Evolutionary conservation across 768 basidiomycete species (phyloP).

Genomic region (Podaxis pistillaris): DNA sequence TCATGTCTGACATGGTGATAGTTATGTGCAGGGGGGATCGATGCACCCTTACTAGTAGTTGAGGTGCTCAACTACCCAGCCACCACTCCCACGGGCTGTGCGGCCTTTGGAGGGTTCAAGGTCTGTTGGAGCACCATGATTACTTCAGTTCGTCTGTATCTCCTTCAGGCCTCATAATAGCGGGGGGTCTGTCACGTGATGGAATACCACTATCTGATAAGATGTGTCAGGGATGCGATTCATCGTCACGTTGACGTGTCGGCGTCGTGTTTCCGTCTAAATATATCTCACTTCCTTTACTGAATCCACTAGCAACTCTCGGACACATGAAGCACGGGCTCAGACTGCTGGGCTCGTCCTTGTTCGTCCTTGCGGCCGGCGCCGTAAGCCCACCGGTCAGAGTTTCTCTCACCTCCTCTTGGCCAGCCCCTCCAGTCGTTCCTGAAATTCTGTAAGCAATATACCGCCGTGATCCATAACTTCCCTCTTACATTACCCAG

Average conservation of each 20-base stretch:
- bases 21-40: too few relatives aligned
- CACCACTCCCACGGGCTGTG: too few relatives aligned
- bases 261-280: slow-evolving; percentile 8
- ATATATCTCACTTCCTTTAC: background rate
- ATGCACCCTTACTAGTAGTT: too few relatives aligned
- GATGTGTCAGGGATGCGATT: background rate
- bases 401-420: slow-evolving; percentile 60
- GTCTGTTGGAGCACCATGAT: too few relatives aligned
- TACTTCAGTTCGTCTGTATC: too few relatives aligned
- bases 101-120: too few relatives aligned
- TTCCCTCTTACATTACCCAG: slow-evolving; percentile 37
- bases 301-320: background rate
- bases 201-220: background rate
- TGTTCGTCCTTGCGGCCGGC: slow-evolving; percentile 18
- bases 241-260: slow-evolving; percentile 12
- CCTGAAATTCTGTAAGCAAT: slow-evolving; percentile 62
- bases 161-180: too few relatives aligned
- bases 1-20: background rate
- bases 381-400: slow-evolving; percentile 49
- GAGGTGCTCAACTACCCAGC: too few relatives aligned
- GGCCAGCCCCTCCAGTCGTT: slow-evolving; percentile 61
- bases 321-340: slow-evolving; percentile 25
- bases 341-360: slow-evolving; percentile 20
- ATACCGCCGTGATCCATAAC: background rate
- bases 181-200: too few relatives aligned